Evolutionary conservation across 306 rosid genomes (phyloP).

Genomic region (Dryas drummondii): DNA sequence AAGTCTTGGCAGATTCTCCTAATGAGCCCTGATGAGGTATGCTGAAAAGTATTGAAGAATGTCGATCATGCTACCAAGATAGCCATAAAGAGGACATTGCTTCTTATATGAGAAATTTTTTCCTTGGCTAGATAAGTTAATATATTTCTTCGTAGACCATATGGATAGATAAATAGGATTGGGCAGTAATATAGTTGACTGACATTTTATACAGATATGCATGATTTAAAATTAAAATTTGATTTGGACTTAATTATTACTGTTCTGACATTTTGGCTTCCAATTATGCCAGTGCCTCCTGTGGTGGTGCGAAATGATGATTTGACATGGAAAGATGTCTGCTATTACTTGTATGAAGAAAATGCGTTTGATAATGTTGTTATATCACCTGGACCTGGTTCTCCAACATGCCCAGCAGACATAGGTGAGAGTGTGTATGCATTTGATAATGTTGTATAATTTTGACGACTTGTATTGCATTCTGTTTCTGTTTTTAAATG

Average conservation of each 20-base stretch:
- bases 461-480: background rate
- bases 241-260: background rate
- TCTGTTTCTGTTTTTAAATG: background rate
- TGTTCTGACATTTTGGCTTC: slow-evolving; percentile 31
- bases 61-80: background rate
- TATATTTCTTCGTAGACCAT: background rate
- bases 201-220: background rate
- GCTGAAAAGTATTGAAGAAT: background rate
- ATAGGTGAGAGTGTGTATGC: slow-evolving; percentile 60
- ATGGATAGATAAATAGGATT: background rate
- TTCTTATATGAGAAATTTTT: background rate
- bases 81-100: background rate
- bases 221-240: background rate
- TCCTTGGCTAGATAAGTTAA: background rate
- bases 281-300: slow-evolving; percentile 75
- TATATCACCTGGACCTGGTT: slow-evolving; percentile 99
- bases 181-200: background rate
- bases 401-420: slow-evolving; percentile 80
- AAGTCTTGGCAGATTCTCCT: background rate
- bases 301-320: slow-evolving; percentile 84
- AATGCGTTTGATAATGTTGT: slow-evolving; percentile 92
- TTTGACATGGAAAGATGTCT: slow-evolving; percentile 79
- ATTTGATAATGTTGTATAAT: background rate
- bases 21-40: background rate
- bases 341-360: slow-evolving; percentile 68